phyloP scores from a whole-genome alignment of 495 filamentous ascomycete species.

The Hypoxylon cercidicola region DNA sequence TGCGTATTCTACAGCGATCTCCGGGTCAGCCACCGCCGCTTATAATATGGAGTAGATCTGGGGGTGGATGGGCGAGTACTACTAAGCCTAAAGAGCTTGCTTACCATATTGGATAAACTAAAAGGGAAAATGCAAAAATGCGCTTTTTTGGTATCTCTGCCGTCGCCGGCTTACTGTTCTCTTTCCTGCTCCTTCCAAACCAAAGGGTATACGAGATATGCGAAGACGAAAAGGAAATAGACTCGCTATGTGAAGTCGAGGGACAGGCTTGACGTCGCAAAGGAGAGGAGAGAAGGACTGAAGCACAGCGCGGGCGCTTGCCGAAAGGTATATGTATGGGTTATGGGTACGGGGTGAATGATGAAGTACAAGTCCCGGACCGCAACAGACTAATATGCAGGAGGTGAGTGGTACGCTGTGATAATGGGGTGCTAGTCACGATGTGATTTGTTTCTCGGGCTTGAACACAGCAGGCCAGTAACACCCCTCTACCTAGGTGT shows the following conservation, averaged over 20 bases:
- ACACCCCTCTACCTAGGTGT: constrained; percentile 21
- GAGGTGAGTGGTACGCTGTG: constrained; percentile 43
- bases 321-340: constrained; percentile 56
- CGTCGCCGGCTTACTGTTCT: constrained; percentile 51
- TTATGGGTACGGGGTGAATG: constrained; percentile 45
- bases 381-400: constrained; percentile 35
- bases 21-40: constrained; percentile 23
- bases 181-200: constrained; percentile 39
- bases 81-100: constrained; percentile 33
- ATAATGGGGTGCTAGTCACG: constrained; percentile 38
- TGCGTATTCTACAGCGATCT: constrained; percentile 41
- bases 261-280: constrained; percentile 46
- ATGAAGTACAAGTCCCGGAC: constrained; percentile 36
- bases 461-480: constrained; percentile 41
- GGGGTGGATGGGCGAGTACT: constrained; percentile 11
- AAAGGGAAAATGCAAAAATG: constrained; percentile 32
- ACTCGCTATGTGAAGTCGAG: constrained; percentile 42
- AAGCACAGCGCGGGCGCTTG: constrained; percentile 51
- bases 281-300: constrained; percentile 44
- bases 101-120: constrained; percentile 46
- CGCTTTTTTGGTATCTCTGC: constrained; percentile 43
- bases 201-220: constrained; percentile 44
- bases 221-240: constrained; percentile 50
- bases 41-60: constrained; percentile 8
- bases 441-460: constrained; percentile 48